These are phyloP conservation scores for Psidium friedrichsthalianum DNA, from an alignment of 345 rosid genomes.

Conservation along the genomic window DNA sequence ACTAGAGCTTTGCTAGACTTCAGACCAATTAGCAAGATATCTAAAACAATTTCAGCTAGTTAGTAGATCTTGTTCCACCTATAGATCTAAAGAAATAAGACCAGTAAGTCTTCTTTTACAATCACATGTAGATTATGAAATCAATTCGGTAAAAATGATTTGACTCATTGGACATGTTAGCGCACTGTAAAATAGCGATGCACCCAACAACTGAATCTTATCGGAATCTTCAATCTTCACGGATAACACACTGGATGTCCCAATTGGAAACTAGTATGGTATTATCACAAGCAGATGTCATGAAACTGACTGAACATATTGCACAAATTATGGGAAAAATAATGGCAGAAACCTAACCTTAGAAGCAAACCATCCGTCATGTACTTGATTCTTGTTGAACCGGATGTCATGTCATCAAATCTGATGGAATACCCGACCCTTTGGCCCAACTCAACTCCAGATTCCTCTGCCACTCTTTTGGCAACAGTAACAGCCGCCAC, in stretches of 20 bases:
- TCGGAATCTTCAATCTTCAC: neutral
- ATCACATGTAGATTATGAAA: neutral
- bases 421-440: slow-evolving; percentile 80
- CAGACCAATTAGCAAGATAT: neutral
- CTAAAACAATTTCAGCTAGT: neutral
- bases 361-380: slow-evolving; percentile 86
- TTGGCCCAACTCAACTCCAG: slow-evolving; percentile 64
- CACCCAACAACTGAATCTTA: neutral
- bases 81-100: neutral
- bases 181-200: neutral
- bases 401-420: slow-evolving; percentile 67
- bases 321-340: neutral
- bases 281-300: too few relatives aligned
- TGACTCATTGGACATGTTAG: neutral
- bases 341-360: slow-evolving; percentile 29
- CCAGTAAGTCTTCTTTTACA: neutral
- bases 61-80: neutral
- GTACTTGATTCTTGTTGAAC: slow-evolving; percentile 67
- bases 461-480: slow-evolving; percentile 82
- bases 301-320: neutral
- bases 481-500: slow-evolving; percentile 92
- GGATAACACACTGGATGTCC: too few relatives aligned
- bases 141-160: neutral
- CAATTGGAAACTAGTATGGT: too few relatives aligned
- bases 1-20: neutral